Evolutionary conservation across 139 green algal genomes (phyloP), one percentile per base, ranked within the genome.

Genomic region (Coccomyxa sp.): DNA sequence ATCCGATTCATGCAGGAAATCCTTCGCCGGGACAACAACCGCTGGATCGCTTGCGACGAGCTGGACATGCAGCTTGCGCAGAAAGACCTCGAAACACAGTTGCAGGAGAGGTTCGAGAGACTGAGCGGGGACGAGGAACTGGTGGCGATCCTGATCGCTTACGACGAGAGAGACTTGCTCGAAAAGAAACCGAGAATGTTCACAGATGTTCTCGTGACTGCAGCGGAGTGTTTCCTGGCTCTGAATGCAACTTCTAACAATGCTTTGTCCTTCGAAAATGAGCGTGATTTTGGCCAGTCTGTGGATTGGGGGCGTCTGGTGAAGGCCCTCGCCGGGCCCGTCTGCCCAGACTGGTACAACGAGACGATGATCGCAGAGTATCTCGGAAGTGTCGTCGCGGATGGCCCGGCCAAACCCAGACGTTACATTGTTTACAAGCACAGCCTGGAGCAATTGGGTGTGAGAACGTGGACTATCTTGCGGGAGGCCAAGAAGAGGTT

Each of bases 21-120:
- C 44, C 44, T 58, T 58, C 44, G 44, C 44, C 44, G 44, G 44
- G 44, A 58, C 44, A 58, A 58, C 44, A 58, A 58, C 14, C 44
- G 14, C 44, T 58, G 44, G 44, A 58, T 58, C 14, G 44, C 44
- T 14, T 58, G 44, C 44, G 44, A 58, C 44, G 44, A 58, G 44
- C 44, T 58, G 44, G 44, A 58, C 44, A 58, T 58, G 44, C 44
- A 58, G 44, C 44, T 58, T 14, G 44, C 44, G 14, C 44, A 58
- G 44, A 58, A 58, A 58, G 44, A 58, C 44, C 44, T 58, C 44
- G 44, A 58, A 58, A 58, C 44, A 58, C 44, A 58, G 44, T 58
- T 58, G 44, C 44, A 58, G 44, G 44, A 58, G 44, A 58, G 44
- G 14, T 58, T 58, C 44, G 44, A 58, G 44, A 58, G 44, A 58